Evolutionary conservation across 1,139 yeast genomes (phyloP).

Genomic region (Saccharomyces hybrid): DNA sequence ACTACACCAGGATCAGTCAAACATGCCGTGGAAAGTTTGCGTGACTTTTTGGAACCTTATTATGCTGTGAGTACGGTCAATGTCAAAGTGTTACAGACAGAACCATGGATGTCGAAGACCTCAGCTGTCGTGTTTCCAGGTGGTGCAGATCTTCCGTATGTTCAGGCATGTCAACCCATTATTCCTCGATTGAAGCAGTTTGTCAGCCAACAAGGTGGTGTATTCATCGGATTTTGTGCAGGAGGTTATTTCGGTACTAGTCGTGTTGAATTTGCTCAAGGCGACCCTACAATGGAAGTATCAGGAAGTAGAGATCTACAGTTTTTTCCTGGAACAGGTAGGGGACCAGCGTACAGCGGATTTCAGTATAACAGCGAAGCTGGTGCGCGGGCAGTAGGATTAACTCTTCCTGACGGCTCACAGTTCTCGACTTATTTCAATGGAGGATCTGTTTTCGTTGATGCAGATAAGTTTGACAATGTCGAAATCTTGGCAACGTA

Average conservation of each 20-base stretch:
- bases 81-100: conserved; percentile 54
- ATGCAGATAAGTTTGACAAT: conserved; percentile 52
- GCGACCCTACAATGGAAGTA: conserved; percentile 64
- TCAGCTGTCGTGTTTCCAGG: conserved; percentile 85
- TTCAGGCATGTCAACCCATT: conserved; percentile 46
- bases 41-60: conserved; percentile 72
- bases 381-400: conserved; percentile 59
- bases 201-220: conserved; percentile 68
- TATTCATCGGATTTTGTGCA: conserved; percentile 85
- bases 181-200: conserved; percentile 63
- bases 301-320: conserved; percentile 74
- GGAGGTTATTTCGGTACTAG: conserved; percentile 85
- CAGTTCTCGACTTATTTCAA: conserved; percentile 43
- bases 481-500: conserved; percentile 72
- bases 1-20: conserved; percentile 81
- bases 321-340: conserved; percentile 73
- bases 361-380: conserved; percentile 68
- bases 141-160: conserved; percentile 86
- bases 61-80: conserved; percentile 78
- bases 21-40: conserved; percentile 70
- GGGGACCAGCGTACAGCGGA: conserved; percentile 78
- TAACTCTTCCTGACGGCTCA: conserved; percentile 37
- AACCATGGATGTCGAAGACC: conserved; percentile 85
- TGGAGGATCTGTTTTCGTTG: conserved; percentile 83
- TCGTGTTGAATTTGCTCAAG: conserved; percentile 76